Evolutionary conservation across 371 early-diverging fungal genomes (phyloP).

Genomic region (Circinella umbellata): DNA sequence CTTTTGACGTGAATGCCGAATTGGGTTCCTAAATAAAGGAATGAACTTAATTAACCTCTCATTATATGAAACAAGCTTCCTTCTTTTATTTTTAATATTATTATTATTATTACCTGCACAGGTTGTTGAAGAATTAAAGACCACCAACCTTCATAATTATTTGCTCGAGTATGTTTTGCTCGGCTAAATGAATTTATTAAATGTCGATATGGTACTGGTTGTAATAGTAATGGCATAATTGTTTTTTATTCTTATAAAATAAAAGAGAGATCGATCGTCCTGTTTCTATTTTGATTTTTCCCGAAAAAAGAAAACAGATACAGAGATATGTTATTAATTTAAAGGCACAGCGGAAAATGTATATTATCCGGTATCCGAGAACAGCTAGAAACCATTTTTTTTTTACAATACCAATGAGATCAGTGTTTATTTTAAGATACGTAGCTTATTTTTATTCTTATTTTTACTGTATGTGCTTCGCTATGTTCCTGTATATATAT

Average conservation of each 20-base stretch:
- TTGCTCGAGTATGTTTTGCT: constrained; percentile 7
- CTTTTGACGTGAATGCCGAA: background rate
- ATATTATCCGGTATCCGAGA: too few species aligned
- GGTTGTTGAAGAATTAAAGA: constrained; percentile 30
- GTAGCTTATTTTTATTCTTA: too few species aligned
- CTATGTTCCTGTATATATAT: too few species aligned
- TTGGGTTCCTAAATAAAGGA: background rate
- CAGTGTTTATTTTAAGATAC: too few species aligned
- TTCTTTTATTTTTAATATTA: too few species aligned
- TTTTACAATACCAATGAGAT: too few species aligned
- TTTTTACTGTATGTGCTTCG: too few species aligned
- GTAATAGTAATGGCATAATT: background rate
- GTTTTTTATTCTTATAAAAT: too few species aligned
- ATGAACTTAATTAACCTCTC: background rate
- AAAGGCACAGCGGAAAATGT: background rate
- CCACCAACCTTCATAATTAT: constrained; percentile 47
- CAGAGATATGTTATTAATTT: too few species aligned
- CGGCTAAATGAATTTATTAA: background rate
- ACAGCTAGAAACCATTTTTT: too few species aligned
- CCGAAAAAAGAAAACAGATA: too few species aligned
- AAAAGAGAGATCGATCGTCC: background rate
- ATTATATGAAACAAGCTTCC: too few species aligned
- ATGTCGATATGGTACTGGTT: background rate
- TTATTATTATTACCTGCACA: constrained; percentile 8
- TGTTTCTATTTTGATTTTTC: background rate